phyloP scores from a whole-genome alignment of 805 yeast species.

The Schwanniomyces sp. region DNA sequence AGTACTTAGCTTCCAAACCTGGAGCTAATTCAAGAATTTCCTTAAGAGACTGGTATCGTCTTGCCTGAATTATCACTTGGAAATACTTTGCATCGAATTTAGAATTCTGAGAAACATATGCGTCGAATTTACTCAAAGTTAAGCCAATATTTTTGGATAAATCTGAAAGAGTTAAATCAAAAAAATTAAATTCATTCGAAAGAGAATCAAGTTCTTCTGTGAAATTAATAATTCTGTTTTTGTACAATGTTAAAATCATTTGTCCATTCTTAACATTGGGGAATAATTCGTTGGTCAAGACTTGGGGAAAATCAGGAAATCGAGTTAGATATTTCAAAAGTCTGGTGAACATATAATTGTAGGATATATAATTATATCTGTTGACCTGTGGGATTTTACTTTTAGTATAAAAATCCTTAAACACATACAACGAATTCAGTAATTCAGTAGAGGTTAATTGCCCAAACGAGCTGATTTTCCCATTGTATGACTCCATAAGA shows the following conservation, averaged over 20 bases:
- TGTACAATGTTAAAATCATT: constrained; percentile 11
- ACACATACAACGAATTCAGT: constrained; percentile 24
- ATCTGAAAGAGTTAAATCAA: constrained; percentile 11
- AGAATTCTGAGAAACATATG: constrained; percentile 9
- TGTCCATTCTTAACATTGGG: constrained; percentile 11
- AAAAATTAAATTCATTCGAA: constrained; percentile 20
- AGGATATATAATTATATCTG: constrained; percentile 13
- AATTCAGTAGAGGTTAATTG: constrained; percentile 25
- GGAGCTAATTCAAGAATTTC: constrained; percentile 14
- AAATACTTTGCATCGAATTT: constrained; percentile 13
- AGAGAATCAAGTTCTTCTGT: constrained; percentile 19
- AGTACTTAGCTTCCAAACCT: constrained; percentile 6
- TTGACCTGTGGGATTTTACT: constrained; percentile 14
- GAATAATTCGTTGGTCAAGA: constrained; percentile 15
- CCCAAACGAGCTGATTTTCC: constrained; percentile 18
- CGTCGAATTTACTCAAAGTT: constrained; percentile 17
- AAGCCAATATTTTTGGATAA: constrained; percentile 15
- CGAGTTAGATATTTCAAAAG: constrained; percentile 13
- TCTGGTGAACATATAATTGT: constrained; percentile 20
- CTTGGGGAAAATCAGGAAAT: constrained; percentile 15
- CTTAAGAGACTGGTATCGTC: constrained; percentile 21
- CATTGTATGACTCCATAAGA: constrained; percentile 16
- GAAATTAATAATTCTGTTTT: constrained; percentile 16
- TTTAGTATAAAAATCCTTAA: constrained; percentile 18
- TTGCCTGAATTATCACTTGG: constrained; percentile 20